Evolutionary conservation across 257 asterid genomes (phyloP), one percentile per base, ranked within the genome.

Genomic region (Echium plantagineum): DNA sequence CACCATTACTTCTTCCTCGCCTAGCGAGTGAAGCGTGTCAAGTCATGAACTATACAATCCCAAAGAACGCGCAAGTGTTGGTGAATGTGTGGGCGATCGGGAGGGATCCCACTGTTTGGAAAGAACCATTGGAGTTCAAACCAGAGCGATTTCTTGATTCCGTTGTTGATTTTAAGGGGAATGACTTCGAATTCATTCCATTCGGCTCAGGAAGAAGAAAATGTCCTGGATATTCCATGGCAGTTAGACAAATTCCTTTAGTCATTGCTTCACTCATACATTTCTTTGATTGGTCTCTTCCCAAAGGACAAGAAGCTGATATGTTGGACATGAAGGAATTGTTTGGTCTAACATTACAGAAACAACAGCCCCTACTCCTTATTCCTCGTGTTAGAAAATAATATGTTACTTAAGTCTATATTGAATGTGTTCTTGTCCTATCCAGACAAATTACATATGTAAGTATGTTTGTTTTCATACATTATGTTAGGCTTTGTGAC

Each of bases 261-360:
- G 19, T 19, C 26, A 32, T 64, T 1, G 69, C 69, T 55, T 64
- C 63, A 0, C 9, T 64, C 38, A 42, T 64, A 30, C 69, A 57
- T 15, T 20, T 2, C 18, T 64, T 64, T 7, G 57, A 64, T 7
- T 64, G 69, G 69, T 35, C 48, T 64, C 69, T 55, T n/a, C 62
- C 69, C 19, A 17, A 31, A 54, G 62, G 30, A 31, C 35, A 28
- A 20, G 26, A 38, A 15, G 56, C 62, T 2, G 4, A 58, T 56
- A 26, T 17, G 8, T 21, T 64, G 38, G 42, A 64, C 48, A 71
- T 71, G 72, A 56, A 63, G 0, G 77, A 75, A 67, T 55, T 24
- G 51, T 58, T 75, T 19, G 68, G 72, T 26, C 28, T 64, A 8
- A 72, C 80, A 0, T 52, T 76, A n/a, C 57, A 59, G 24, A 69